Percentiles rank a stretch among this genome's conserved stretches.
These are phyloP conservation scores for Coemansia sp. DNA, from an alignment of 192 early-diverging fungal genomes.

Conservation along the genomic window DNA sequence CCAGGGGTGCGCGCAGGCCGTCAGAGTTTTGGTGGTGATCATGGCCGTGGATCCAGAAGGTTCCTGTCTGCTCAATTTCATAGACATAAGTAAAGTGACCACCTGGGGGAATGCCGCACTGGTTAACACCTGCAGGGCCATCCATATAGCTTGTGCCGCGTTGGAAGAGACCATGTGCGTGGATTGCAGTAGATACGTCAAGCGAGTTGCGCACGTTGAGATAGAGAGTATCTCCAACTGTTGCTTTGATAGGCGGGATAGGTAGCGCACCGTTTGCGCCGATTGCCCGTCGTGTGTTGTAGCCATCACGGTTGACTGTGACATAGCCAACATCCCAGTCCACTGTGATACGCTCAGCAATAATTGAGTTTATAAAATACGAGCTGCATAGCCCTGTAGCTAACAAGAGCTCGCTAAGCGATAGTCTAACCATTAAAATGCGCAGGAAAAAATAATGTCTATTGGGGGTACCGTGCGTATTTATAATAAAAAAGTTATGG, in stretches of 20 bases:
- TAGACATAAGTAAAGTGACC: conserved; percentile 64
- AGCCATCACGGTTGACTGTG: conserved; percentile 61
- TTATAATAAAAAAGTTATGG: too few species aligned
- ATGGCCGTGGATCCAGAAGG: conserved; percentile 82
- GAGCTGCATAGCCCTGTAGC: background rate
- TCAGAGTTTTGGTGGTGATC: conserved; percentile 71
- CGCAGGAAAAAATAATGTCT: too few species aligned
- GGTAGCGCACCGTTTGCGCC: conserved; percentile 64
- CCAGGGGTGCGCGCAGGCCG: conserved; percentile 68
- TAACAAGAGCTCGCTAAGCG: background rate
- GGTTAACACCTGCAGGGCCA: conserved; percentile 63
- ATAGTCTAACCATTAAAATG: background rate
- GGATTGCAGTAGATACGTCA: conserved; percentile 60
- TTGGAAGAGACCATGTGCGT: conserved; percentile 77
- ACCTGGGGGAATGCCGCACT: conserved; percentile 72
- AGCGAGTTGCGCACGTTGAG: conserved; percentile 55
- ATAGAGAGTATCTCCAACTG: conserved; percentile 19
- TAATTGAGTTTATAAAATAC: background rate
- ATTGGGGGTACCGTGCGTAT: too few species aligned
- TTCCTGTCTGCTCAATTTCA: conserved; percentile 64
- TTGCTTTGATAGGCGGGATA: conserved; percentile 35
- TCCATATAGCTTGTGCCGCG: conserved; percentile 65
- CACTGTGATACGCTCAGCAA: conserved; percentile 22
- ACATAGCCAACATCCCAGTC: conserved; percentile 68
- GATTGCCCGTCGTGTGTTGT: conserved; percentile 57